A percentile compares a stretch with the other conserved stretches of the same genome.
These are phyloP conservation scores for Wickerhamiella occidentalis DNA, from an alignment of 805 yeast species.

Conservation along the genomic window DNA sequence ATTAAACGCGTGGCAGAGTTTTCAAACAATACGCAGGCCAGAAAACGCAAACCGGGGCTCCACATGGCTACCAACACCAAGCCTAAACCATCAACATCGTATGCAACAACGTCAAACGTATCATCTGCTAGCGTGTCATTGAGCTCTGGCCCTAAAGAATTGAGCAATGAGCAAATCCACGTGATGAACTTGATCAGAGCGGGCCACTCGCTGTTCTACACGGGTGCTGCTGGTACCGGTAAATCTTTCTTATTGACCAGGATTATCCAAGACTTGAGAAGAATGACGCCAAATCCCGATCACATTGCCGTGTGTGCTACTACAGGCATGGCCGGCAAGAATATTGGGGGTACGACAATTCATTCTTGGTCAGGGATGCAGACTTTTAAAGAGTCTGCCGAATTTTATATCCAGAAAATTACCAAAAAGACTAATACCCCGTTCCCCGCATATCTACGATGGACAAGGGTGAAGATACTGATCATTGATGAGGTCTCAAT, in stretches of 20 bases:
- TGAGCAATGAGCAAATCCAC: slow-evolving; percentile 34
- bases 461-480: slow-evolving; percentile 58
- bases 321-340: slow-evolving; percentile 89
- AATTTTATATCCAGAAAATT: slow-evolving; percentile 36
- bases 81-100: neutral
- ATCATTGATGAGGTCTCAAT: slow-evolving; percentile 88
- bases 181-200: slow-evolving; percentile 54
- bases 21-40: neutral
- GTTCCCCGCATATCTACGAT: slow-evolving; percentile 26
- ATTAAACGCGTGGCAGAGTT: neutral
- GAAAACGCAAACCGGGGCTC: neutral
- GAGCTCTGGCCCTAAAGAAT: neutral
- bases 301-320: slow-evolving; percentile 83
- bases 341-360: slow-evolving; percentile 78
- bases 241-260: slow-evolving; percentile 69
- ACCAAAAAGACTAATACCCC: slow-evolving; percentile 32
- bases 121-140: neutral
- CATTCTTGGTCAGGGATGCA: slow-evolving; percentile 81
- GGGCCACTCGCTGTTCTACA: slow-evolving; percentile 58
- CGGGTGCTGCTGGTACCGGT: slow-evolving; percentile 99
- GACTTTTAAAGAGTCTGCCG: slow-evolving; percentile 43
- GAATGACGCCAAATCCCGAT: slow-evolving; percentile 33
- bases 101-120: neutral
- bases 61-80: neutral
- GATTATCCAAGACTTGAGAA: slow-evolving; percentile 42